Base-by-base conservation (phyloP, 2,329 filamentous ascomycete genomes). In the Tolypocladium amazonense region DNA sequence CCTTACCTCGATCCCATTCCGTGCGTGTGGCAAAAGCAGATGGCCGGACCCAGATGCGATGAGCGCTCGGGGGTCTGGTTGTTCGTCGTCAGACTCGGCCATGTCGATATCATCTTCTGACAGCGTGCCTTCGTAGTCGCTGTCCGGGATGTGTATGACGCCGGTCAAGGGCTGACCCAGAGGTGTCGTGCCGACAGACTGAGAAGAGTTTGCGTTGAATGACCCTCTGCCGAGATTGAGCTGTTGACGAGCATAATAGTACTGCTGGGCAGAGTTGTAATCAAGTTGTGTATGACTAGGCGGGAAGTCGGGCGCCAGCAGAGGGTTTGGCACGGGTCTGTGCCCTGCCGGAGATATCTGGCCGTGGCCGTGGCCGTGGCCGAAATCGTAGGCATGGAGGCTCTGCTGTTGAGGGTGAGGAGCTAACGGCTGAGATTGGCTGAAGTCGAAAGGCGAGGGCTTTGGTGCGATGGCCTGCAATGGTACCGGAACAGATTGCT, bases 91-190 rank as follows among this genome's bases (percentile, higher is more conserved):
- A 1, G 83, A 84, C 39, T 84, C 83, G 12, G 75, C 78, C 75
- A 86, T 82, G 27, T 81, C 85, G n/a, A 77, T 80, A 62, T 88
- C 84, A 59, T 88, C 84, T 45, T 84, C 82, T 39, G 66, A 64
- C 3, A 58, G 33, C 18, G 53, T 37, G 27, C 57, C 59, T 33
- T 63, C 60, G 35, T 43, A 56, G 5, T 59, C 55, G n/a, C 27
- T 57, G 5, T 57, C 55, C 14, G 58, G 25, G 25, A 25, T 14
- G n/a, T 38, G 47, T 1, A 41, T 15, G 9, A 35, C 18, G 20
- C 23, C 23, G 18, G 56, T 33, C n/a, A 35, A 27, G 15, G 57
- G 30, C 23, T 55, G 57, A 25, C n/a, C 15, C 39, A 50, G 52
- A 23, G 45, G 18, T 11, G 54, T n/a, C 18, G 38, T 30, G 15